Conservation (phyloP, 2,329 filamentous ascomycete species). For the Xylariaceae sp. region DNA sequence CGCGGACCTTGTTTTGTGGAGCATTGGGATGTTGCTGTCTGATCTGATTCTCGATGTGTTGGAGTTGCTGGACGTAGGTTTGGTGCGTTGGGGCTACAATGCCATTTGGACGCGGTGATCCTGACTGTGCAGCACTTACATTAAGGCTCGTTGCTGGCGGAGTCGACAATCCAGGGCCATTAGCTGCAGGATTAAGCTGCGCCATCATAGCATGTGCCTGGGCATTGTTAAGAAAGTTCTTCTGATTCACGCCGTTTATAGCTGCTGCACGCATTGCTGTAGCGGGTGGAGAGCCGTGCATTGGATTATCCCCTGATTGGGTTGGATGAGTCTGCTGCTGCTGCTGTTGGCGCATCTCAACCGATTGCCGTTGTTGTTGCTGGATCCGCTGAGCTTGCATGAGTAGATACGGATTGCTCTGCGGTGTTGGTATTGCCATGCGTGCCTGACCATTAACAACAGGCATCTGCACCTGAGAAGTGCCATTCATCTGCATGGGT, state of each 20-base stretch:
- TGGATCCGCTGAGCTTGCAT: constrained; percentile 47
- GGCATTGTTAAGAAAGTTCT: constrained; percentile 48
- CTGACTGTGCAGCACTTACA: constrained; percentile 41
- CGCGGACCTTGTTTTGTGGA: constrained; percentile 44
- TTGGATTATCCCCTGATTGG: constrained; percentile 33
- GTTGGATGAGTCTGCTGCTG: constrained; percentile 26
- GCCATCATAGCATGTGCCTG: constrained; percentile 52
- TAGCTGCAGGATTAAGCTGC: constrained; percentile 38
- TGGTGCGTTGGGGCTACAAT: constrained; percentile 42
- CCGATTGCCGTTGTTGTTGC: constrained; percentile 22
- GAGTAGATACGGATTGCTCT: constrained; percentile 51
- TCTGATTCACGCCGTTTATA: constrained; percentile 43
- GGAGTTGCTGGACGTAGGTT: constrained; percentile 44
- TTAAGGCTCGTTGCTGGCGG: constrained; percentile 42
- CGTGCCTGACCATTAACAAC: constrained; percentile 54
- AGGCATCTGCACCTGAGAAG: constrained; percentile 68
- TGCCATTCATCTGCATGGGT: constrained; percentile 57
- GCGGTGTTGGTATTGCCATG: constrained; percentile 47
- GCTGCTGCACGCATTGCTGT: constrained; percentile 36
- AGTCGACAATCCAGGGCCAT: constrained; percentile 38
- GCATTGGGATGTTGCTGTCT: constrained; percentile 47
- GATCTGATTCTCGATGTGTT: constrained; percentile 48
- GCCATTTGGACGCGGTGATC: constrained; percentile 40
- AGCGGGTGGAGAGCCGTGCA: constrained; percentile 38
- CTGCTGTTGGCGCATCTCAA: constrained; percentile 23